Base-by-base conservation (phyloP, 495 filamentous ascomycete genomes). In the Aspergillus avenaceus region DNA sequence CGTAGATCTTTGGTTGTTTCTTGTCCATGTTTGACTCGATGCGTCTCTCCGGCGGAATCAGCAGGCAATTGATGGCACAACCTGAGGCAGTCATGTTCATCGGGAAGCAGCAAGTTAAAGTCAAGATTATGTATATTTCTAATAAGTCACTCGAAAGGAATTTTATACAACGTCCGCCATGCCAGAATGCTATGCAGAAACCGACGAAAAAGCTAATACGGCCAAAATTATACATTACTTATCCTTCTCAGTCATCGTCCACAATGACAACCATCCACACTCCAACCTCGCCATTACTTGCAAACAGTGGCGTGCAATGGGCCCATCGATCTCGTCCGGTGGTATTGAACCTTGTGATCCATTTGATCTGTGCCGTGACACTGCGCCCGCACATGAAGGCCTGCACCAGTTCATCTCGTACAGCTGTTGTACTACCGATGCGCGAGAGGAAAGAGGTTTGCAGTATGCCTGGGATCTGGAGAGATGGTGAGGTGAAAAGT, bases 221-320 rank as follows among this genome's bases (percentile, higher is more conserved):
- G n/a, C n/a, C n/a, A n/a, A n/a, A n/a, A n/a, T n/a, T n/a, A n/a
- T n/a, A n/a, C n/a, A n/a, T n/a, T n/a, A 53, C 36, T 46, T 47
- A 45, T 11, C 48, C 19, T 26, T 63, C 61, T 37, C 69, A 63
- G 3, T 76, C 67, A 45, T 72, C 71, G 47, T 77, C 70, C 9
- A 84, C 78, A 41, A 84, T 69, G 3, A 84, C 74, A 4, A 83
- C 68, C 79, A 84, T 82, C 80, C 80, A 84, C 1, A 84, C 82
- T 19, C 81, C 81, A 5, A 83, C 68, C n/a, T 76, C 60, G 8
- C 77, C 76, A 56, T 83, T 78, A 42, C 62, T 72, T 4, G 80
- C 81, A 13, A 83, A 27, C 14, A 85, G 56, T 0, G 82, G 82
- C 21, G 81, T 84, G 53, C 81, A 84, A 52, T 83, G 78, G 11